These are phyloP conservation scores for Citeromyces matritensis DNA, from an alignment of 805 yeast species.

Conservation along the genomic window DNA sequence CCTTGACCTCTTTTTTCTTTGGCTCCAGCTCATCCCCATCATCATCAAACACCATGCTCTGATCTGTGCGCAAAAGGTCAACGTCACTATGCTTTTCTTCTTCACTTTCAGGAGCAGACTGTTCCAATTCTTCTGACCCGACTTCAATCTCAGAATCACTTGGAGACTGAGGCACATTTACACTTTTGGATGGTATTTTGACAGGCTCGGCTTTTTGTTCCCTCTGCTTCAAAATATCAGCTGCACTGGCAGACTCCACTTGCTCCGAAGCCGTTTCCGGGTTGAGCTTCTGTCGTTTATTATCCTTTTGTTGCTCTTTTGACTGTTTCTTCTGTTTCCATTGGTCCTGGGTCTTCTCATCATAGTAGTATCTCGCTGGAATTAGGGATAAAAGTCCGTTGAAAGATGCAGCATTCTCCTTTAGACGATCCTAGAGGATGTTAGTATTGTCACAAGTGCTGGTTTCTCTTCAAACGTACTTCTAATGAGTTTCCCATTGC, in stretches of 20 bases:
- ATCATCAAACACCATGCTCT: constrained; percentile 47
- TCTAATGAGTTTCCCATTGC: too few species aligned
- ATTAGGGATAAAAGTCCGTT: constrained; percentile 81
- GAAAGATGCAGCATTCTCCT: constrained; percentile 69
- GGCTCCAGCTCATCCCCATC: constrained; percentile 37
- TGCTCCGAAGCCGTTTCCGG: constrained; percentile 35
- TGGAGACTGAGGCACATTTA: neutral
- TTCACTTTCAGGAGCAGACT: constrained; percentile 2
- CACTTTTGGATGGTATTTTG: constrained; percentile 13
- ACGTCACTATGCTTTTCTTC: constrained; percentile 28
- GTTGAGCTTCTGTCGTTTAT: constrained; percentile 60
- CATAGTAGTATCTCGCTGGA: constrained; percentile 90
- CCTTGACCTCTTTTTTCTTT: constrained; percentile 5
- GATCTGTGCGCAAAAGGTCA: constrained; percentile 1
- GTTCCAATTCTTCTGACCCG: constrained; percentile 7
- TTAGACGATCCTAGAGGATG: constrained; percentile 45
- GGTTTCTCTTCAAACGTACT: too few species aligned
- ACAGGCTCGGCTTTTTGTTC: constrained; percentile 39
- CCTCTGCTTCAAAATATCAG: constrained; percentile 40
- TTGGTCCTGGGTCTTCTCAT: constrained; percentile 78
- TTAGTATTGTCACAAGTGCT: too few species aligned
- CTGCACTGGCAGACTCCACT: constrained; percentile 38
- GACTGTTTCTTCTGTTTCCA: constrained; percentile 78
- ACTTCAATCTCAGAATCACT: constrained; percentile 2
- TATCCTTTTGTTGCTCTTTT: constrained; percentile 44